Evolutionary conservation across 768 basidiomycete genomes (phyloP).

Genomic region (Hygrocybe coccinea): DNA sequence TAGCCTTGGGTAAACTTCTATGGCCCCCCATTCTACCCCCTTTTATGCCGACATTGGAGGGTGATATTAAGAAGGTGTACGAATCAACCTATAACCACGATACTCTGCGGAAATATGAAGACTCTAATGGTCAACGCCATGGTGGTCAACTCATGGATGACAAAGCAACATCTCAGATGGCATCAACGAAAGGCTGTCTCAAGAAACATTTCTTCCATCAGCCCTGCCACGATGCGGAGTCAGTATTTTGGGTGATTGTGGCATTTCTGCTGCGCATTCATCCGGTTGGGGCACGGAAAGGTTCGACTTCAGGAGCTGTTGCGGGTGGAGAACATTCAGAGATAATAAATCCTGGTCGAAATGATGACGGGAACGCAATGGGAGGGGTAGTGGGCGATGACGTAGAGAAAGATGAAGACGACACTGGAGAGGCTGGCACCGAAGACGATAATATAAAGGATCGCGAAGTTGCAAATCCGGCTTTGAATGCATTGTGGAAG

Average conservation of each 20-base stretch:
- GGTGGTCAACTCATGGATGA: constrained; percentile 1
- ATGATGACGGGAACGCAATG: no score
- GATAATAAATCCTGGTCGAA: no score
- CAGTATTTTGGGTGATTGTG: constrained; percentile 10
- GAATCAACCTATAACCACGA: background rate
- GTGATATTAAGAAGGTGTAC: background rate
- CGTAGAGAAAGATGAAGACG: background rate
- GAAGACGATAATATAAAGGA: background rate
- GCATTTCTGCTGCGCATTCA: constrained; percentile 1
- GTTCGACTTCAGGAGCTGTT: no score
- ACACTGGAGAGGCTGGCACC: background rate
- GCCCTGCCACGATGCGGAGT: constrained; percentile 11
- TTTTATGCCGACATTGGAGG: constrained; percentile 1
- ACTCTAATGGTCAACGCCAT: background rate
- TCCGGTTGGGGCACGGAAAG: background rate
- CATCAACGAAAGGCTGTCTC: no score
- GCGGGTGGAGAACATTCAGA: no score
- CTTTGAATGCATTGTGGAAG: constrained; percentile 1
- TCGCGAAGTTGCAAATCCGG: background rate
- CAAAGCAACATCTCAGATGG: no score
- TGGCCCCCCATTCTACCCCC: background rate
- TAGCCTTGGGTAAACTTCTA: constrained; percentile 4
- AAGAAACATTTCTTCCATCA: constrained; percentile 5
- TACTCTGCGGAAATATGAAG: background rate
- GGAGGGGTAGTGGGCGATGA: background rate